phyloP scores from a whole-genome alignment of 1,284 basidiomycete species.

The Ustilago esculenta region DNA sequence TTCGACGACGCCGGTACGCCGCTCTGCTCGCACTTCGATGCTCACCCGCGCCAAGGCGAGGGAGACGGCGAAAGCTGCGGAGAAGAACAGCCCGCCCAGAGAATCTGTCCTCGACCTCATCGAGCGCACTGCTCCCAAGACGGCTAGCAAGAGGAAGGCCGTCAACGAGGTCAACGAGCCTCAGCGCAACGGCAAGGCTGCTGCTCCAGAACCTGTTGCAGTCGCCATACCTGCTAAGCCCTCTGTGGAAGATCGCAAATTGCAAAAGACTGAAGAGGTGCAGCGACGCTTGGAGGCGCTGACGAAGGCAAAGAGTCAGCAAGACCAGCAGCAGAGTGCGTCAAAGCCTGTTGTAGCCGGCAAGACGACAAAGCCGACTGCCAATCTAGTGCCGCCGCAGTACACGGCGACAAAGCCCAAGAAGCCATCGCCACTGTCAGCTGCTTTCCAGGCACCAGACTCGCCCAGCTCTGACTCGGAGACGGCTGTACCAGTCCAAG shows the following conservation, averaged over 20 bases:
- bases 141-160: slow-evolving; percentile 22
- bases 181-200: slow-evolving; percentile 3
- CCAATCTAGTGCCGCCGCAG: slow-evolving; percentile 34
- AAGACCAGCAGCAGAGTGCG: slow-evolving; percentile 11
- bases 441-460: slow-evolving; percentile 46
- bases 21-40: slow-evolving; percentile 34
- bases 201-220: neutral
- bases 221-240: neutral
- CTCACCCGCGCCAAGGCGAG: slow-evolving; percentile 52
- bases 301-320: slow-evolving; percentile 27
- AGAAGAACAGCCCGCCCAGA: slow-evolving; percentile 40
- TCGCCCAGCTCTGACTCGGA: slow-evolving; percentile 51
- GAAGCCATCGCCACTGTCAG: slow-evolving; percentile 55
- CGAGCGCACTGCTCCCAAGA: slow-evolving; percentile 52
- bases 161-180: slow-evolving; percentile 1
- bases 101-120: slow-evolving; percentile 57
- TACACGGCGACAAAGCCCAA: slow-evolving; percentile 50
- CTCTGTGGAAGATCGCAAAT: slow-evolving; percentile 26
- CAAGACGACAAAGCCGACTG: slow-evolving; percentile 7
- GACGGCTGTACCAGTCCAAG: slow-evolving; percentile 6
- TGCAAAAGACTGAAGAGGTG: slow-evolving; percentile 52
- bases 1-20: slow-evolving; percentile 13
- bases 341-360: slow-evolving; percentile 5
- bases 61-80: slow-evolving; percentile 36
- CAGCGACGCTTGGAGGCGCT: slow-evolving; percentile 50